phyloP scores from a whole-genome alignment of 2,329 filamentous ascomycete genomes.

The Aspergillus luchuensis region DNA sequence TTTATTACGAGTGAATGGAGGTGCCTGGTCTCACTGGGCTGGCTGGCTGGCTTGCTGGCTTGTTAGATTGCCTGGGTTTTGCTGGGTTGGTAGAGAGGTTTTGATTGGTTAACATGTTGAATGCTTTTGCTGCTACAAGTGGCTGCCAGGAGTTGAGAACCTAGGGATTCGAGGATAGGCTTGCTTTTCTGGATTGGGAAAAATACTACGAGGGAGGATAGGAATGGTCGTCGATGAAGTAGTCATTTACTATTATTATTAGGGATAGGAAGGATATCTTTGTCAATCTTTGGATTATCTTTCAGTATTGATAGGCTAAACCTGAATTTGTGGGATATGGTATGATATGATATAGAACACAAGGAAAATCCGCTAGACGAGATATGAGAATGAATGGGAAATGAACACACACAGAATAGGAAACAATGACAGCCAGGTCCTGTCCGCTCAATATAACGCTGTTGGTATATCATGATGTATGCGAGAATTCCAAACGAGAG shows the following conservation, averaged over 20 bases:
- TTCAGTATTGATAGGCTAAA: background rate
- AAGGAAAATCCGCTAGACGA: background rate
- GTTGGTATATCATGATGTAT: slow-evolving; percentile 24
- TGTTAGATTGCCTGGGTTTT: no score
- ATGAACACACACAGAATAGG: slow-evolving; percentile 8
- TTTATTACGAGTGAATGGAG: background rate
- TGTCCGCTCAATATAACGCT: slow-evolving; percentile 23
- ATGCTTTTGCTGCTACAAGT: no score
- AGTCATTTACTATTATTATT: no score
- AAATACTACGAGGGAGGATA: no score
- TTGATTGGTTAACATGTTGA: no score
- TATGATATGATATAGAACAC: background rate
- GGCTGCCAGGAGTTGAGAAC: no score
- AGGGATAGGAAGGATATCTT: no score
- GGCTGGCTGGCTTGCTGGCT: background rate
- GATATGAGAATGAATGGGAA: background rate
- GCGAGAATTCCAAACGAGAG: slow-evolving; percentile 15
- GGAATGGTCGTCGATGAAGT: no score
- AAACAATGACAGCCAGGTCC: slow-evolving; percentile 5
- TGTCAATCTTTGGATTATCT: background rate
- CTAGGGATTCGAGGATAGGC: no score
- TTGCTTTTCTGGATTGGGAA: no score
- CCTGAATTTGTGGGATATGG: no score
- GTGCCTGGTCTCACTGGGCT: background rate
- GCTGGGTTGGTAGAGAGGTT: no score